phyloP scores from a whole-genome alignment of 805 yeast genomes.

The Geotrichum ghanense region DNA sequence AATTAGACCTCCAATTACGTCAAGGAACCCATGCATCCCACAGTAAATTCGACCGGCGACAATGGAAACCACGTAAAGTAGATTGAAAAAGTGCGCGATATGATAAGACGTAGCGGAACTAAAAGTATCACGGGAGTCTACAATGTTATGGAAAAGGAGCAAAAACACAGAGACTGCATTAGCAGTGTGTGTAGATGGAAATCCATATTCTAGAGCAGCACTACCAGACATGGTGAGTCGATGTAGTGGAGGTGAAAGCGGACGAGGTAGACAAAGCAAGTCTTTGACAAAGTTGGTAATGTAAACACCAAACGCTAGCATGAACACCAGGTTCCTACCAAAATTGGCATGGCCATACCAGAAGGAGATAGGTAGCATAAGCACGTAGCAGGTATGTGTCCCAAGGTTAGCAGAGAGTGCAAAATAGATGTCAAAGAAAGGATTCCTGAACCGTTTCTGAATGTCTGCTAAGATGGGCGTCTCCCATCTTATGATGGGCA shows the following conservation, averaged over 20 bases:
- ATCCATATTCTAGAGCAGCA: slow-evolving; percentile 88
- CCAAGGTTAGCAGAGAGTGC: slow-evolving; percentile 85
- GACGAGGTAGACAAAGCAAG: slow-evolving; percentile 81
- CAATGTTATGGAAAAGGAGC: slow-evolving; percentile 26
- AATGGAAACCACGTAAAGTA: slow-evolving; percentile 49
- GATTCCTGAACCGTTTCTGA: slow-evolving; percentile 40
- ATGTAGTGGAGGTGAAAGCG: slow-evolving; percentile 81
- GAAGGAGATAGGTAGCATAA: slow-evolving; percentile 72
- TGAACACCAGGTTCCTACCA: slow-evolving; percentile 52
- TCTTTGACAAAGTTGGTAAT: slow-evolving; percentile 69
- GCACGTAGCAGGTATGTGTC: slow-evolving; percentile 84
- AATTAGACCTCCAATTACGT: slow-evolving; percentile 51
- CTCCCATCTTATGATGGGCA: slow-evolving; percentile 53
- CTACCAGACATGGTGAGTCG: slow-evolving; percentile 85
- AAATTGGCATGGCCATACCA: slow-evolving; percentile 61
- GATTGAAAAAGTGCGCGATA: slow-evolving; percentile 8
- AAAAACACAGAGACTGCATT: slow-evolving; percentile 79
- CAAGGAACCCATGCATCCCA: slow-evolving; percentile 95
- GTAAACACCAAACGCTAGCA: slow-evolving; percentile 50
- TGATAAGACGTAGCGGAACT: slow-evolving; percentile 1
- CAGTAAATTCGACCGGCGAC: slow-evolving; percentile 79
- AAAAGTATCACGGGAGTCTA: slow-evolving; percentile 4
- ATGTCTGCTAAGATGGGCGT: slow-evolving; percentile 44
- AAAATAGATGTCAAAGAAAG: slow-evolving; percentile 58
- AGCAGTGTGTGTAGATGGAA: slow-evolving; percentile 90